These are phyloP conservation scores for Penicillium sp. DNA, from an alignment of 2,329 filamentous ascomycete genomes.

Conservation along the genomic window DNA sequence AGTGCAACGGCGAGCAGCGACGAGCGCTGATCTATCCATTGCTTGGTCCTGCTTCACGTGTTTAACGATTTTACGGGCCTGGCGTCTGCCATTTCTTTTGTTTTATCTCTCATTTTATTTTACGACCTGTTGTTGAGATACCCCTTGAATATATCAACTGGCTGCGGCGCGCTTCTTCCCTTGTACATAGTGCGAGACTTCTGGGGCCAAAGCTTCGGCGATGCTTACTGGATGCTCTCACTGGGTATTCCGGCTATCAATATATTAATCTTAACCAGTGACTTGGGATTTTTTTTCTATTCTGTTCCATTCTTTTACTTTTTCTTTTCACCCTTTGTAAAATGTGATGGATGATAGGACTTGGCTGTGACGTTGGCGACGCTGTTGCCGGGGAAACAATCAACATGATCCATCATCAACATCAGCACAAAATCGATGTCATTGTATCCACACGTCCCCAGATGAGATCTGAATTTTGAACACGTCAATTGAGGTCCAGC, in stretches of 20 bases:
- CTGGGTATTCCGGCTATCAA: no score
- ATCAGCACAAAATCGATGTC: no score
- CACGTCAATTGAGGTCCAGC: no score
- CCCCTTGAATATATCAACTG: constrained; percentile 34
- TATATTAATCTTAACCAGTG: no score
- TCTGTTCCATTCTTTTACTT: no score
- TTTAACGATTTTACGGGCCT: constrained; percentile 23
- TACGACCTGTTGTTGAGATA: constrained; percentile 36
- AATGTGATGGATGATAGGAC: no score
- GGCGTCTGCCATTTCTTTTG: constrained; percentile 16
- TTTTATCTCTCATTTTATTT: constrained; percentile 8
- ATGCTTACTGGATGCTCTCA: constrained; percentile 10
- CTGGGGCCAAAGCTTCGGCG: constrained; percentile 26
- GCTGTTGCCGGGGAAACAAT: constrained; percentile 29
- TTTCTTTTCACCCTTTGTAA: no score
- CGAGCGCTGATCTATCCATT: constrained; percentile 13
- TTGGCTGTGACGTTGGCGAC: not conserved
- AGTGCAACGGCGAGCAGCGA: constrained; percentile 23
- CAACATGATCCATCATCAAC: constrained; percentile 2
- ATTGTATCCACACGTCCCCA: not conserved
- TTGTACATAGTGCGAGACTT: constrained; percentile 32
- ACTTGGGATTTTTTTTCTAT: no score
- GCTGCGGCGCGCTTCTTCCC: constrained; percentile 25
- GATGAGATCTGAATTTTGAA: constrained; percentile 1
- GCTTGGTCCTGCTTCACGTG: constrained; percentile 15